A percentile compares a stretch with the other conserved stretches of the same genome.
phyloP scores from a whole-genome alignment of 2,329 filamentous ascomycete genomes.

The Xylaria sp. region DNA sequence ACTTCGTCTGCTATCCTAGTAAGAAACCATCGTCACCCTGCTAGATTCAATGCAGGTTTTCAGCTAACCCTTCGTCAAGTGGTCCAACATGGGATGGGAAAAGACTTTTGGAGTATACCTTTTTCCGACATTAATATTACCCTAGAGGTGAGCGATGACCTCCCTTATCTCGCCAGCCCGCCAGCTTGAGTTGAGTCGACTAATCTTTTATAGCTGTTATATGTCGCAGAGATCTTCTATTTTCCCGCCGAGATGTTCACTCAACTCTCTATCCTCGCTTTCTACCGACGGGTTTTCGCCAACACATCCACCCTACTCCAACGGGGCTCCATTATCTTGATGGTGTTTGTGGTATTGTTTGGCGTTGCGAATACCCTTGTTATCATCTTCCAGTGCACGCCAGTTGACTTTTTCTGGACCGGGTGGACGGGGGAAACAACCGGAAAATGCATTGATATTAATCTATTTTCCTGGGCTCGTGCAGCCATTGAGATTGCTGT shows the following conservation, averaged over 20 bases:
- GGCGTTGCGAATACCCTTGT: slow-evolving; percentile 14
- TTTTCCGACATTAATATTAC: slow-evolving; percentile 16
- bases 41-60: neutral
- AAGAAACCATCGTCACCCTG: neutral
- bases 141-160: slow-evolving; percentile 2
- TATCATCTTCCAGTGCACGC: slow-evolving; percentile 19
- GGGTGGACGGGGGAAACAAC: slow-evolving; percentile 13
- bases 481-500: slow-evolving; percentile 18
- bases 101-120: slow-evolving; percentile 15
- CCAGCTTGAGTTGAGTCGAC: neutral
- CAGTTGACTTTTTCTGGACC: slow-evolving; percentile 13
- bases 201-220: slow-evolving; percentile 4
- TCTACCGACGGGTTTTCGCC: slow-evolving; percentile 19
- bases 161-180: neutral
- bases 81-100: slow-evolving; percentile 10
- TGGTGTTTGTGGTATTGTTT: slow-evolving; percentile 13
- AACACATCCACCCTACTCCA: slow-evolving; percentile 7
- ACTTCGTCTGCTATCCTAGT: slow-evolving; percentile 17
- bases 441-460: slow-evolving; percentile 17
- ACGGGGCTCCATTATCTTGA: slow-evolving; percentile 6
- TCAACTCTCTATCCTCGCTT: slow-evolving; percentile 18
- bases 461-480: slow-evolving; percentile 14
- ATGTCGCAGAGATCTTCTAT: slow-evolving; percentile 18
- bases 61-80: neutral
- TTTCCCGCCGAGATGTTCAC: slow-evolving; percentile 18